Conservation (phyloP, 441 rosid genomes). For the Adansonia rubrostipa region DNA sequence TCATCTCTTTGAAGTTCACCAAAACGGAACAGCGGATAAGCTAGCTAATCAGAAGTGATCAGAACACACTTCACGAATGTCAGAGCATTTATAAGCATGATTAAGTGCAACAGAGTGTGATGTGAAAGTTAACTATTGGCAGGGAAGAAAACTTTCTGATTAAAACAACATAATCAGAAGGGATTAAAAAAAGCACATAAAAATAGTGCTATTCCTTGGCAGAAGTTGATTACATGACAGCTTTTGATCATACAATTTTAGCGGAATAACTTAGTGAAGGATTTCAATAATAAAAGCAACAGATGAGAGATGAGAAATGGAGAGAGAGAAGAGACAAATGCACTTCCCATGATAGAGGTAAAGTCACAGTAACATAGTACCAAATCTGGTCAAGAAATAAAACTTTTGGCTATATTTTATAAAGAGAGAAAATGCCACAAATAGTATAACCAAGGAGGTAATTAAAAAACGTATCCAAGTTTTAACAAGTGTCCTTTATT, state of each 20-base stretch:
- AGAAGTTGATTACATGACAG: neutral
- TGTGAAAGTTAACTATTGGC: neutral
- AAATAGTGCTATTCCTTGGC: neutral
- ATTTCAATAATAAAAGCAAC: neutral
- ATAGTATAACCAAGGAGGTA: neutral
- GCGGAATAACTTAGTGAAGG: neutral
- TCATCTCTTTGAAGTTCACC: neutral
- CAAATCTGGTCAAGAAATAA: neutral
- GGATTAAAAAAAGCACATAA: no score
- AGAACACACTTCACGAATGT: constrained; percentile 6
- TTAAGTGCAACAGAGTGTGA: neutral
- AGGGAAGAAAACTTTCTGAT: neutral
- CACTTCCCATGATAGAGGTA: neutral
- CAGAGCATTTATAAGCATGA: neutral
- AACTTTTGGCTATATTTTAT: neutral
- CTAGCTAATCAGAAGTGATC: neutral
- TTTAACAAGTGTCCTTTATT: neutral
- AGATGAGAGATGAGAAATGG: neutral
- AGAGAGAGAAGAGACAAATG: neutral
- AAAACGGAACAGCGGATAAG: neutral
- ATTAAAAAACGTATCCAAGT: neutral
- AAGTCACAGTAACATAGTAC: neutral
- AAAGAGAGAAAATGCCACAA: neutral
- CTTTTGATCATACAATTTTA: neutral
- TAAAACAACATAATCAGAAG: neutral